These are phyloP conservation scores for Didymella arachidicola DNA, from an alignment of 2,329 filamentous ascomycete species.

Conservation along the genomic window DNA sequence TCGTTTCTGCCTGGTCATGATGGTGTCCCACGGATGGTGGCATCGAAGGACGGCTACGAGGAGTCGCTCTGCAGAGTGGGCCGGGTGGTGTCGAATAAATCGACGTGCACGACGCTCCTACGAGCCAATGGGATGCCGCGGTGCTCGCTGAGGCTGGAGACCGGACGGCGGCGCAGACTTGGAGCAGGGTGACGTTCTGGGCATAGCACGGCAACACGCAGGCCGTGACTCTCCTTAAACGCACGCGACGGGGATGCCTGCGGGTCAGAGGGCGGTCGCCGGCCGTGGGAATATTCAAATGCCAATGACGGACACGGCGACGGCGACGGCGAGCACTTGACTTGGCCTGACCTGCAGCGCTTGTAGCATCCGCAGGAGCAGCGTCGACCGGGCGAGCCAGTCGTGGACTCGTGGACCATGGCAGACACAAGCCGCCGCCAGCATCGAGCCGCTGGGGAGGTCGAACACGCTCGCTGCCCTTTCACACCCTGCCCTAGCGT, in stretches of 20 bases:
- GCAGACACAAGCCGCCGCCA: slow-evolving; percentile 7
- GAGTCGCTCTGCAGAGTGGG: slow-evolving; percentile 21
- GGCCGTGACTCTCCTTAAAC: slow-evolving; percentile 17
- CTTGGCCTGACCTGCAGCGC: slow-evolving; percentile 13
- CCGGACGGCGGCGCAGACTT: slow-evolving; percentile 21
- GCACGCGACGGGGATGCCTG: slow-evolving; percentile 18
- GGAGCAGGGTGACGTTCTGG: slow-evolving; percentile 13
- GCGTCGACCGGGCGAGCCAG: neutral
- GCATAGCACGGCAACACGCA: slow-evolving; percentile 15
- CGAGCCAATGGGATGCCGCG: slow-evolving; percentile 7
- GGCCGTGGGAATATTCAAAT: slow-evolving; percentile 30
- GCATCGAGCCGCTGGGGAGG: slow-evolving; percentile 5
- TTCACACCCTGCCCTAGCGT: slow-evolving; percentile 13
- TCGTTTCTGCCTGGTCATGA: slow-evolving; percentile 32
- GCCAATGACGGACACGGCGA: slow-evolving; percentile 13
- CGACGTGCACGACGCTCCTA: slow-evolving; percentile 20
- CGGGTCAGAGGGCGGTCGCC: slow-evolving; percentile 35
- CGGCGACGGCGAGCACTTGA: slow-evolving; percentile 16
- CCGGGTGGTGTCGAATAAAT: slow-evolving; percentile 17
- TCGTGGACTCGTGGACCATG: slow-evolving; percentile 5
- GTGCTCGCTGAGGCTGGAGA: slow-evolving; percentile 18
- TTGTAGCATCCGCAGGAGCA: slow-evolving; percentile 5
- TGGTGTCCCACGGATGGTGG: slow-evolving; percentile 19
- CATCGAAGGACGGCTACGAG: slow-evolving; percentile 16
- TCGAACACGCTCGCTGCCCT: neutral